A percentile compares a stretch with the other conserved stretches of the same genome.
These are phyloP conservation scores for Leavenworthia alabamica DNA, from an alignment of 345 rosid species.

Conservation along the genomic window DNA sequence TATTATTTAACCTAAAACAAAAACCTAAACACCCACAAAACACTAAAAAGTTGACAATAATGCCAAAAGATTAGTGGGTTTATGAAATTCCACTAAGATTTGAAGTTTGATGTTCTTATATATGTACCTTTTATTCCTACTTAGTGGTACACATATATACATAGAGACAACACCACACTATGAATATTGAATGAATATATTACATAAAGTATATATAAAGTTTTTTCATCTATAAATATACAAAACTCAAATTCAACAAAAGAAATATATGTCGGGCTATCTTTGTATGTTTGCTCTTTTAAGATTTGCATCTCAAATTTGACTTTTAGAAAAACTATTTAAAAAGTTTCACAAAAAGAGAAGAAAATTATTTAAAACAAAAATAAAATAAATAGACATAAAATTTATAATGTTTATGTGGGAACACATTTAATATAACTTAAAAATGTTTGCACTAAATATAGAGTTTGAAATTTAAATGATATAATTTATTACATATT, in stretches of 20 bases:
- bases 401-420: too few relatives aligned
- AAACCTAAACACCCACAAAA: conserved; percentile 20
- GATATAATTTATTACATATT: too few relatives aligned
- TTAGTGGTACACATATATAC: conserved; percentile 25
- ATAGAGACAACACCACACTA: conserved; percentile 9
- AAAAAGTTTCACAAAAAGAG: too few relatives aligned
- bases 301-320: neutral
- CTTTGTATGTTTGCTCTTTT: neutral
- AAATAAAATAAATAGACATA: too few relatives aligned
- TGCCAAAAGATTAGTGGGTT: conserved; percentile 34
- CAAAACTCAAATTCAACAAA: neutral
- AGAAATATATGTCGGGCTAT: conserved; percentile 5
- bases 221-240: neutral
- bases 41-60: conserved; percentile 27
- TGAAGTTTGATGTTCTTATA: conserved; percentile 31
- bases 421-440: too few relatives aligned
- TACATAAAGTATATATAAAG: neutral
- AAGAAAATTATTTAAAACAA: neutral
- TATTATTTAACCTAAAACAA: conserved; percentile 18
- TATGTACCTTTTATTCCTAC: too few relatives aligned
- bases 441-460: too few relatives aligned
- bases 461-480: too few relatives aligned
- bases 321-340: too few relatives aligned
- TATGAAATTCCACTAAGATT: conserved; percentile 29
- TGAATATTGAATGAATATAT: neutral